Evolutionary conservation across 768 basidiomycete species (phyloP), one percentile per base, ranked within the genome.

Genomic region (Boletus rubropictus): DNA sequence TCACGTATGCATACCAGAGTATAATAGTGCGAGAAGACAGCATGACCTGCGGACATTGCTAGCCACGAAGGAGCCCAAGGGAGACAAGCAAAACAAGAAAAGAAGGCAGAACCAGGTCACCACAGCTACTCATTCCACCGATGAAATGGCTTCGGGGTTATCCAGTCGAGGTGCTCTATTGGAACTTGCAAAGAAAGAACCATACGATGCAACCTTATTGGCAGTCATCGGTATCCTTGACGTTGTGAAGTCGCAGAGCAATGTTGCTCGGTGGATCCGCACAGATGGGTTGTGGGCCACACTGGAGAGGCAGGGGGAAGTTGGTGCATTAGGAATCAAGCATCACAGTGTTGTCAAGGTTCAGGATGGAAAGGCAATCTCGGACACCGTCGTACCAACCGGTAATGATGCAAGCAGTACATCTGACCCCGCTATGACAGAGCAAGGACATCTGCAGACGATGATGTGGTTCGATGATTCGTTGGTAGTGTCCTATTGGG

Each of bases 1-100:
- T 59, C 89, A 92, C 58, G 67, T 91, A 18, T 87, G 84, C 58
- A 75, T 91, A 53, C 72, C 68, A 9, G 88, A 89, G 58, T 91
- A 89, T 59, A 69, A 72, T 12, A 68, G 63, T 2, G 54, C 65
- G 8, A 68, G 66, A 58, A 75, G 82, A 24, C 58, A 59, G 15
- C 50, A 51, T 15, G 75, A 77, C 47, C 52, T 75, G 17, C 63
- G 49, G 11, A 52, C 48, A 7, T 52, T 75, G 7, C 37, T 50
- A 20, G 49, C 47, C 14, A 53, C 59, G 8, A 46, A 36, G 37
- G 34, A 54, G 4, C 51, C 62, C 21, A 49, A 50, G 34, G 42
- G 45, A 28, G 22, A 36, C 4, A 55, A 39, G 28, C 31, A 22
- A n/a, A 42, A 22, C 2, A 47, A 52, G 44, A 55, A 43, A 36